These are phyloP conservation scores for Phytophthora kernoviae DNA, from an alignment of 352 stramenopile genomes.

Conservation along the genomic window DNA sequence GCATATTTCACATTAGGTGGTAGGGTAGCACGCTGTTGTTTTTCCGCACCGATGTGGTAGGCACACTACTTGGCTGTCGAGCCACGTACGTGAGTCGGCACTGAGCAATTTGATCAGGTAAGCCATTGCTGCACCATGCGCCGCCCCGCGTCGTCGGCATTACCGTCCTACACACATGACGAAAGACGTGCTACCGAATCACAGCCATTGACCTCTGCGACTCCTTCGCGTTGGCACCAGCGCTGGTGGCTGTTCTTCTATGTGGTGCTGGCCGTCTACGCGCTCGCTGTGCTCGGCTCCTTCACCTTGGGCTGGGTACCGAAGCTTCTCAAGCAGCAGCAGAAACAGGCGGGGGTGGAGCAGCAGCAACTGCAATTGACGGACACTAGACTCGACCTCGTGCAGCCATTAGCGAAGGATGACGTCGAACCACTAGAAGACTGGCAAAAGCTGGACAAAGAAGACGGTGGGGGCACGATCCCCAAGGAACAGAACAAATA, in stretches of 20 bases:
- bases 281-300: constrained; percentile 20
- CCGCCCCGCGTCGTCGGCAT: constrained; percentile 30
- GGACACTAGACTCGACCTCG: background rate
- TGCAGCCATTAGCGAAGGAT: constrained; percentile 14
- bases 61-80: constrained; percentile 14
- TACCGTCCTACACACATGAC: constrained; percentile 27
- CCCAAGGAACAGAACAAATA: constrained; percentile 7
- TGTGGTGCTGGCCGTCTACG: constrained; percentile 32
- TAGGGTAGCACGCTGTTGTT: background rate
- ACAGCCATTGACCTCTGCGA: background rate
- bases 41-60: constrained; percentile 18
- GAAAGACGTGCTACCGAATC: constrained; percentile 2
- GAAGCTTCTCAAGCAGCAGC: constrained; percentile 4
- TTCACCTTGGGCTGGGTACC: constrained; percentile 12
- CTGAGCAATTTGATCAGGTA: constrained; percentile 20
- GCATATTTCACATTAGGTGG: constrained; percentile 9
- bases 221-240: constrained; percentile 1
- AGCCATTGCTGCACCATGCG: constrained; percentile 22
- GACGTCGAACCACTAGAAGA: constrained; percentile 2
- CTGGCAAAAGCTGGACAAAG: background rate
- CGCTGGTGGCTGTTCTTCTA: constrained; percentile 37
- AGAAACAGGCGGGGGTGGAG: no score
- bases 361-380: constrained; percentile 6
- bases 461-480: background rate
- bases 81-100: constrained; percentile 14